phyloP scores from a whole-genome alignment of 176 grass and related monocot genomes.

The maize (Zea mays) region DNA sequence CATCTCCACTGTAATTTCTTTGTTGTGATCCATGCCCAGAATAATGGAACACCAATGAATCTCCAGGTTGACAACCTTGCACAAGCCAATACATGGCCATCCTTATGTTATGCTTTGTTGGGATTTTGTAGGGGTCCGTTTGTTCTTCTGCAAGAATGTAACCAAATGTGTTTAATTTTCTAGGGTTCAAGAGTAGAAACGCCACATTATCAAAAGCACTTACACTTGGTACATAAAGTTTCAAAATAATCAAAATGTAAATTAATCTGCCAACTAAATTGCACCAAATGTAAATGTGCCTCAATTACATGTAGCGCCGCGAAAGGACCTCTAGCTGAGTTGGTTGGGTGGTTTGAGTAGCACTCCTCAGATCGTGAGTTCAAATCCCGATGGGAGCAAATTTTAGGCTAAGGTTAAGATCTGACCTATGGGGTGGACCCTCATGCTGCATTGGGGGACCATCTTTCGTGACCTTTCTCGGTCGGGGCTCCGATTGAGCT shows the following conservation, averaged over 20 bases:
- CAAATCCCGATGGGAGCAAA: no score
- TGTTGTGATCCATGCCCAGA: slow-evolving; percentile 96
- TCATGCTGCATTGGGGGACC: no score
- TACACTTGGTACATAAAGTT: not conserved
- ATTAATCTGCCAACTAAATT: slow-evolving; percentile 3
- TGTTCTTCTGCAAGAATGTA: slow-evolving; percentile 83
- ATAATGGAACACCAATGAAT: slow-evolving; percentile 96
- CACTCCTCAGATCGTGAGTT: no score
- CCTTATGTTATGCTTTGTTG: slow-evolving; percentile 85
- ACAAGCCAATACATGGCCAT: slow-evolving; percentile 98
- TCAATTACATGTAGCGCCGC: not conserved
- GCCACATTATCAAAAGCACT: slow-evolving; percentile 14
- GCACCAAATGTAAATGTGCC: slow-evolving; percentile 1
- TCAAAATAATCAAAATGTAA: slow-evolving; percentile 20
- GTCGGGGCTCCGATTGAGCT: no score
- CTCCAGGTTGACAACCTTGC: slow-evolving; percentile 89
- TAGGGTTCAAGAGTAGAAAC: not conserved
- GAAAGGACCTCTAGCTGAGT: no score
- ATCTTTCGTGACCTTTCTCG: no score
- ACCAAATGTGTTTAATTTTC: slow-evolving; percentile 18
- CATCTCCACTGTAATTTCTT: slow-evolving; percentile 82
- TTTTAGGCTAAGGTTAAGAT: no score
- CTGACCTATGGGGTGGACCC: no score
- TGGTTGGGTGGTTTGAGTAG: no score
- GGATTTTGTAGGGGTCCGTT: slow-evolving; percentile 79